Base-by-base conservation (phyloP, 148 eudicot species). In the Nepenthes gracilis region DNA sequence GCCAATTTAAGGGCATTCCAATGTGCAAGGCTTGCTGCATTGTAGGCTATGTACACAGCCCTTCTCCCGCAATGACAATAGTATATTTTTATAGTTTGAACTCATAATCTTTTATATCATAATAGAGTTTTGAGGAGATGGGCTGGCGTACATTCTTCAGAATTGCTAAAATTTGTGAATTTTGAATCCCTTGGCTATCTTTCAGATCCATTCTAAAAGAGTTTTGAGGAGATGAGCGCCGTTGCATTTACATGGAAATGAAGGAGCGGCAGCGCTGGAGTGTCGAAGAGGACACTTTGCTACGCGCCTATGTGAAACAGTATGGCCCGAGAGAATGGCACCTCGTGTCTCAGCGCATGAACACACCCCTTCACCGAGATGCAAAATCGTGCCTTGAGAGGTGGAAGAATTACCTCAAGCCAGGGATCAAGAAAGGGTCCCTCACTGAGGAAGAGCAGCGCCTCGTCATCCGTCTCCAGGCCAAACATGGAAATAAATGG, bases 271-370 rank as follows among this genome's bases (percentile, higher is more conserved):
- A 84, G 67, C 73, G 89, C 32, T 84, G 89, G 89, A 74, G 79
- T 54, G 70, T 78, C 81, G 89, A 84, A 55, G 89, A 84, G 66
- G 89, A 84, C 70, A 64, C 81, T 37, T 36, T 81, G 33, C 47
- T 84, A 65, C 66, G 76, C 14, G 85, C 85, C 10, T 84, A 84
- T 49, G 89, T 81, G 1, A 78, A 67, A 63, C 85, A 78, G 33
- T 78, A 78, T 51, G 89, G 89, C 51, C 85, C 89, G 2, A 77
- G 83, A 54, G 89, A 84, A 69, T 84, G 89, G 89, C 84, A 84
- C 55, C 80, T 84, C 2, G 74, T 84, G 9, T 74, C 85, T 2
- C 85, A 84, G 74, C 89, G 89, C 40, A 81, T 84, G 89, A 84
- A 72, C 76, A 51, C 73, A 1, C 61, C 77, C 59, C 75, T 83